Evolutionary conservation across 2,329 filamentous ascomycete genomes (phyloP).

Genomic region (Domatiomyces globalis): DNA sequence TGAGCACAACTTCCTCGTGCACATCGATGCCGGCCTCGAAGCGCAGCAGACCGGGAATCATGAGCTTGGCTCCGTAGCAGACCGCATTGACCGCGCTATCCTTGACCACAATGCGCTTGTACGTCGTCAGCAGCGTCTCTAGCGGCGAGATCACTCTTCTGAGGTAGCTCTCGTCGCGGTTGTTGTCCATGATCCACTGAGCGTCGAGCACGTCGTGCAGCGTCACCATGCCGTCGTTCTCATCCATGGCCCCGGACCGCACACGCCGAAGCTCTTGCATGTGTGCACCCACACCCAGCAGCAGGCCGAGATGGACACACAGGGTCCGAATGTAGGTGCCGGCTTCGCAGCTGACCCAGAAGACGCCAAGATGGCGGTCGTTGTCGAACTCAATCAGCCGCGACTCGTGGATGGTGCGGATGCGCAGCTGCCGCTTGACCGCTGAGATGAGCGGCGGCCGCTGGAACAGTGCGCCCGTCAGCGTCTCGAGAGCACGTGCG

Average conservation of each 20-base stretch:
- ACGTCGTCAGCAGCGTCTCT: slow-evolving; percentile 78
- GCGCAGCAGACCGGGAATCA: slow-evolving; percentile 89
- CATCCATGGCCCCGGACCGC: slow-evolving; percentile 85
- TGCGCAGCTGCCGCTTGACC: slow-evolving; percentile 96
- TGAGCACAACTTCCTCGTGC: slow-evolving; percentile 90
- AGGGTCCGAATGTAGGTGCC: slow-evolving; percentile 98
- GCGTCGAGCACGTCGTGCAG: slow-evolving; percentile 92
- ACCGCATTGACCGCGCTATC: slow-evolving; percentile 93
- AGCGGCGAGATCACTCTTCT: slow-evolving; percentile 82
- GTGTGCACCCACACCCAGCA: slow-evolving; percentile 75
- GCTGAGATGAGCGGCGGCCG: slow-evolving; percentile 93
- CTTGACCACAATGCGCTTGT: slow-evolving; percentile 97
- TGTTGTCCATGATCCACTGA: slow-evolving; percentile 93
- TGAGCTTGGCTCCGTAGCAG: slow-evolving; percentile 96
- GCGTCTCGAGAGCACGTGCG: slow-evolving; percentile 79
- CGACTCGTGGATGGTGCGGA: slow-evolving; percentile 94
- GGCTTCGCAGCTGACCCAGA: slow-evolving; percentile 98
- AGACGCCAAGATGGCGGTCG: slow-evolving; percentile 89
- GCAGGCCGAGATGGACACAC: slow-evolving; percentile 76
- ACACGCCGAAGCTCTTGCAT: slow-evolving; percentile 98
- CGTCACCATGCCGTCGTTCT: slow-evolving; percentile 77
- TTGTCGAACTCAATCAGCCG: slow-evolving; percentile 97
- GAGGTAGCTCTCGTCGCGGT: slow-evolving; percentile 82
- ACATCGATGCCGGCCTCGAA: slow-evolving; percentile 88
- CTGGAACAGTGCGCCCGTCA: slow-evolving; percentile 94